Conservation (phyloP, 805 yeast species). For the Saccharomycopsis fodiens region DNA sequence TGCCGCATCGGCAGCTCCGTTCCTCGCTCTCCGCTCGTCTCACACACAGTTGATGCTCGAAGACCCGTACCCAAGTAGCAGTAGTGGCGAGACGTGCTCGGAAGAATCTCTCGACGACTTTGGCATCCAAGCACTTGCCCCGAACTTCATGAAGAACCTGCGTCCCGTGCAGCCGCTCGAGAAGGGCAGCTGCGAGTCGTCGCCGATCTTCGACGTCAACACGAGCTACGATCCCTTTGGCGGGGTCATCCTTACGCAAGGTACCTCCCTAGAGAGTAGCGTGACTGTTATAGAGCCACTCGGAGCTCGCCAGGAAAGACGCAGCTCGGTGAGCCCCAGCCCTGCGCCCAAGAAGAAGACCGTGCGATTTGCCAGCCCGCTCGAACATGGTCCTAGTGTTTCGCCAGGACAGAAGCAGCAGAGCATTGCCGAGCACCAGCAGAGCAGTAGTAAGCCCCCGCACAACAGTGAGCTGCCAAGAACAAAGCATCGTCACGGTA, state of each 20-base stretch:
- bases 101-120: conserved; percentile 10
- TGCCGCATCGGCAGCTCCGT: too few relatives aligned
- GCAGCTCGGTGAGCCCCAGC: background rate
- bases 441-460: too few relatives aligned
- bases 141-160: conserved; percentile 7
- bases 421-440: too few relatives aligned
- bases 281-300: too few relatives aligned
- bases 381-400: background rate
- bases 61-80: background rate
- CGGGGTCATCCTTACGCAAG: background rate
- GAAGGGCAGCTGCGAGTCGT: background rate
- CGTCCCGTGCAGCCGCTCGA: background rate
- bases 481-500: too few relatives aligned
- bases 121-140: conserved; percentile 9
- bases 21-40: too few relatives aligned
- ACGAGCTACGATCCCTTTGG: conserved; percentile 3
- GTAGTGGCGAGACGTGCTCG: conserved; percentile 10
- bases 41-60: too few relatives aligned
- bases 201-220: conserved; percentile 1
- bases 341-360: conserved; percentile 2
- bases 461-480: too few relatives aligned
- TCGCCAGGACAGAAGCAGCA: too few relatives aligned
- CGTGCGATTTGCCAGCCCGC: conserved; percentile 5
- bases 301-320: background rate
- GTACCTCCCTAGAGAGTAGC: background rate